These are phyloP conservation scores for Solanum phureja DNA, from an alignment of 257 asterid species.

Conservation along the genomic window DNA sequence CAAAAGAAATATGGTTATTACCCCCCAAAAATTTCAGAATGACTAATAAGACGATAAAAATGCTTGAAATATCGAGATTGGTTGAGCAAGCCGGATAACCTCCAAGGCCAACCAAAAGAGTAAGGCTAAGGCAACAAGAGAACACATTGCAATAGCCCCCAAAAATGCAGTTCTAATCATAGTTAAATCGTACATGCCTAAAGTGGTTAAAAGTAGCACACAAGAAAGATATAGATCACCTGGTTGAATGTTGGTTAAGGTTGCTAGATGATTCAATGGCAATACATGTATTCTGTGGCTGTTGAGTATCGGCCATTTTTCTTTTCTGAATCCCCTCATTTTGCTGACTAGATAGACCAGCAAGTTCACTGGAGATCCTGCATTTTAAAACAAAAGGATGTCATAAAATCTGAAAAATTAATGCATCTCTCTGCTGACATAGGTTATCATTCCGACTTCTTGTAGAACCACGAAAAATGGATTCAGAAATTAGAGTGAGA, in stretches of 20 bases:
- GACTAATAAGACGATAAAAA: not conserved
- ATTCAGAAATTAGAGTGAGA: not conserved
- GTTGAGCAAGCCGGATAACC: not conserved
- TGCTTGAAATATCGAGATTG: not conserved
- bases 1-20: not conserved
- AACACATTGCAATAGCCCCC: not conserved
- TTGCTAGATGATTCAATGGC: constrained; percentile 33
- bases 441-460: not conserved
- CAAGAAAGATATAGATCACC: constrained; percentile 18
- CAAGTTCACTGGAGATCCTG: constrained; percentile 65
- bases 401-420: not conserved
- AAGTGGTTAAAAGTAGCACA: not conserved
- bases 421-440: not conserved
- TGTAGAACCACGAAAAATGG: not conserved
- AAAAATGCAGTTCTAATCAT: not conserved
- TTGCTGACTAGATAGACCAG: constrained; percentile 38
- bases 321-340: constrained; percentile 31
- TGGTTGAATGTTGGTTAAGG: constrained; percentile 20
- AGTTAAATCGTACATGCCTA: not conserved
- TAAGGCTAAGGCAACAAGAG: not conserved
- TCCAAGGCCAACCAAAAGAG: not conserved
- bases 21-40: not conserved
- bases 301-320: constrained; percentile 15
- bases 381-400: not conserved
- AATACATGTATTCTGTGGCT: constrained; percentile 12